Percentiles rank a stretch among this genome's conserved stretches.
Evolutionary conservation across 2,329 filamentous ascomycete species (phyloP).

Genomic region (Cyphellophora europaea): DNA sequence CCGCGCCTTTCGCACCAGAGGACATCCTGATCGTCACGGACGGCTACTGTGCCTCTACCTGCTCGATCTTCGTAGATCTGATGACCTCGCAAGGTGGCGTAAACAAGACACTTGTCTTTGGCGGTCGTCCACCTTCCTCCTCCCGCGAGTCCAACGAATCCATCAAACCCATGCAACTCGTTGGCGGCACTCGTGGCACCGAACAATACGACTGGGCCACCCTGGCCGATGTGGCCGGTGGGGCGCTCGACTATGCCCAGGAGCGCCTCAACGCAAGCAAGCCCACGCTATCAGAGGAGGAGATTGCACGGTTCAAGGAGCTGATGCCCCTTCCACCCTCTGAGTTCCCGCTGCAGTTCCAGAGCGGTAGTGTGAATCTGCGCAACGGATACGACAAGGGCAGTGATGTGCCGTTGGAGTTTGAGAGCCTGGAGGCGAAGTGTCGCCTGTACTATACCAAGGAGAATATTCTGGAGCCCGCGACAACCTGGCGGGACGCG

Average conservation of each 20-base stretch:
- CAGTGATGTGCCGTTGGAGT: background rate
- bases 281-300: background rate
- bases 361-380: background rate
- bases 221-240: background rate
- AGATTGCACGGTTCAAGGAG: background rate
- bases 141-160: too few species aligned
- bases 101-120: conserved; percentile 46
- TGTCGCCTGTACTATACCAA: background rate
- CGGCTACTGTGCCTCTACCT: conserved; percentile 52
- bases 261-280: background rate
- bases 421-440: background rate
- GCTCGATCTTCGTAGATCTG: conserved; percentile 48
- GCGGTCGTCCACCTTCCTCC: conserved; percentile 43
- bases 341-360: background rate
- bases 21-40: conserved; percentile 39
- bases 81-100: conserved; percentile 33
- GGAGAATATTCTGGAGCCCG: background rate
- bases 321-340: background rate
- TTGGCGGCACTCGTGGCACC: conserved; percentile 52
- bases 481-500: background rate
- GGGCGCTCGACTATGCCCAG: background rate
- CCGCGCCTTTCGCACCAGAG: conserved; percentile 21
- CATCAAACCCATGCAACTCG: conserved; percentile 47
- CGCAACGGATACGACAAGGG: background rate
- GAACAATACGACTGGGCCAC: background rate